phyloP scores from a whole-genome alignment of 139 green algal genomes.

The Zygnema cylindricum region DNA sequence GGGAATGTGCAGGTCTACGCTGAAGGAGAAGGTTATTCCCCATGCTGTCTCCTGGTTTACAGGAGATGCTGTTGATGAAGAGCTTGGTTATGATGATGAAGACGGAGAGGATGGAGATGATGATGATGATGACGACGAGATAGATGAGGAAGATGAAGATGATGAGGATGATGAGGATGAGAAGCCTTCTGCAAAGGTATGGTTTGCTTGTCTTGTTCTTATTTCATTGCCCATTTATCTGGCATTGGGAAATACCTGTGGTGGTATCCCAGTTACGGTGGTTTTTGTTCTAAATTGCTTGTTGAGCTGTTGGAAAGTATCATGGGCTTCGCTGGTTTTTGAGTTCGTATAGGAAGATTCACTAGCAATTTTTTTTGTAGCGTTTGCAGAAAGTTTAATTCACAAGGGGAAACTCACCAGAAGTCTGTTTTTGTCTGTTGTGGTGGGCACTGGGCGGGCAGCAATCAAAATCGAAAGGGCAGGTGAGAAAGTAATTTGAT shows the following conservation, averaged over 20 bases:
- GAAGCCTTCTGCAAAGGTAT: not conserved
- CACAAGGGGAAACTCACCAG: no score
- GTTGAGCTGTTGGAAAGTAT: no score
- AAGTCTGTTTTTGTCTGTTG: not conserved
- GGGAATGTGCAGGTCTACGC: slow-evolving; percentile 57
- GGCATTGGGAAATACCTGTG: no score
- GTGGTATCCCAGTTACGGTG: no score
- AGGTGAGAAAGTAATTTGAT: not conserved
- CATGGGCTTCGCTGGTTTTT: no score
- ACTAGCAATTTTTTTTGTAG: no score
- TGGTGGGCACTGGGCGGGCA: not conserved
- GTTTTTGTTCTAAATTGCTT: no score
- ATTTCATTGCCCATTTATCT: no score
- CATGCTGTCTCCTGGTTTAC: slow-evolving; percentile 90
- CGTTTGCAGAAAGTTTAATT: no score
- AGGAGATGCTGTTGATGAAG: slow-evolving; percentile 79
- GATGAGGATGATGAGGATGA: slow-evolving; percentile 31
- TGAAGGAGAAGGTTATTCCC: slow-evolving; percentile 85
- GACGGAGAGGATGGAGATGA: slow-evolving; percentile 62
- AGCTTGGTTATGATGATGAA: slow-evolving; percentile 65
- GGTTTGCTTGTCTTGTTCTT: no score
- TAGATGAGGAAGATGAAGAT: slow-evolving; percentile 55
- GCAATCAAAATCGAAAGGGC: not conserved
- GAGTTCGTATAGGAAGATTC: no score
- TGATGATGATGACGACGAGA: slow-evolving; percentile 50